Conservation (phyloP, 2,329 filamentous ascomycete species). For the Rugonectria rugulosa region DNA sequence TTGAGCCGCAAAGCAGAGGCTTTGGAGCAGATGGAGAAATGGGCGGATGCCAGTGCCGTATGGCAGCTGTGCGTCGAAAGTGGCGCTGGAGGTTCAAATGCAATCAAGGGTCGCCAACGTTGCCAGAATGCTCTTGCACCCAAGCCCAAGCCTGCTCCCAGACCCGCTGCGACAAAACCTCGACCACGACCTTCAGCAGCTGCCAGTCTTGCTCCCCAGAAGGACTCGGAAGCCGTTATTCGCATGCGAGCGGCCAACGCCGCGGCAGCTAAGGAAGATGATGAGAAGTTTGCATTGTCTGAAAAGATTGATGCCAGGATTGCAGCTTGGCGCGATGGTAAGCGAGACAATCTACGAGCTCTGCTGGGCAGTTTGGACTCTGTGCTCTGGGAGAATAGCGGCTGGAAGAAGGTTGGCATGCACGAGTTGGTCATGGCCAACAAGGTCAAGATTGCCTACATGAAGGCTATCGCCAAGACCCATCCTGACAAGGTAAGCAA, state of each 20-base stretch:
- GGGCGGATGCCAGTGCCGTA: slow-evolving; percentile 79
- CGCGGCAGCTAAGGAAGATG: slow-evolving; percentile 84
- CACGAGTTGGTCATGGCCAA: slow-evolving; percentile 90
- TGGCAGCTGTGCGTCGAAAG: slow-evolving; percentile 87
- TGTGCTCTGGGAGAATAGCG: slow-evolving; percentile 89
- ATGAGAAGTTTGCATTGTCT: slow-evolving; percentile 88
- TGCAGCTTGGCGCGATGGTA: slow-evolving; percentile 84
- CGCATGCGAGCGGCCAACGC: slow-evolving; percentile 84
- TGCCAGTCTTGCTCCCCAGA: slow-evolving; percentile 51
- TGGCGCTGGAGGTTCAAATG: slow-evolving; percentile 84
- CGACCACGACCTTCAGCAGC: slow-evolving; percentile 53
- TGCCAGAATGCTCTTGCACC: slow-evolving; percentile 87
- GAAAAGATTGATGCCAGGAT: slow-evolving; percentile 87
- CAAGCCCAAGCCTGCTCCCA: slow-evolving; percentile 61
- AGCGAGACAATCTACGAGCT: slow-evolving; percentile 90
- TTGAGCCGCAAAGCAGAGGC: slow-evolving; percentile 95
- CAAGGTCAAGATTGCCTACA: slow-evolving; percentile 97
- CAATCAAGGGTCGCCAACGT: slow-evolving; percentile 83
- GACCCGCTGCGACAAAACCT: slow-evolving; percentile 54
- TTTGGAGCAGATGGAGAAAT: slow-evolving; percentile 93
- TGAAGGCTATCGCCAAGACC: slow-evolving; percentile 99
- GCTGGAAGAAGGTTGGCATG: slow-evolving; percentile 97
- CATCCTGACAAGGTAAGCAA: slow-evolving; percentile 93
- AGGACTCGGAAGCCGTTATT: slow-evolving; percentile 78
- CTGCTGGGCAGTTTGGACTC: slow-evolving; percentile 85